Percentiles rank a stretch among this genome's conserved stretches.
phyloP scores from a whole-genome alignment of 2,329 filamentous ascomycete species.

The Ophiostoma ulmi region DNA sequence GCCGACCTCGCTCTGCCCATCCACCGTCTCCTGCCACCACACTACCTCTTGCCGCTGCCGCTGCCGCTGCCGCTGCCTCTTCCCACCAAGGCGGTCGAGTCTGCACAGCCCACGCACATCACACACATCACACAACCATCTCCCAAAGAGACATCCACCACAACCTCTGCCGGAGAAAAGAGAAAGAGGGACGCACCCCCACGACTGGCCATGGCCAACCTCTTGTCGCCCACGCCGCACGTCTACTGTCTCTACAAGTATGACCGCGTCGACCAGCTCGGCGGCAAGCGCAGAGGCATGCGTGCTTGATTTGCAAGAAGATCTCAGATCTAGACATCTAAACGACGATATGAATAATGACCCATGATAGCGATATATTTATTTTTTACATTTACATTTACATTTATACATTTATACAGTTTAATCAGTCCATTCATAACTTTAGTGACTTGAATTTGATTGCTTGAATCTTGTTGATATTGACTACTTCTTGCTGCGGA shows the following conservation, averaged over 20 bases:
- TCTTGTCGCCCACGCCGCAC: conserved; percentile 12
- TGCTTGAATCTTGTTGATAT: too few species aligned
- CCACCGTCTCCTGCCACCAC: conserved; percentile 17
- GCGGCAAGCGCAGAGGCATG: conserved; percentile 19
- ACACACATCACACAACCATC: background rate
- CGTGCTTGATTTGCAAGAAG: background rate
- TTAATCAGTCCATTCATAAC: too few species aligned
- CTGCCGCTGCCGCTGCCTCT: background rate
- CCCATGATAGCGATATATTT: background rate
- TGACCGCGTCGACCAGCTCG: conserved; percentile 27
- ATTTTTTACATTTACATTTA: background rate
- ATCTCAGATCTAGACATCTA: too few species aligned
- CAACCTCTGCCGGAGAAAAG: background rate
- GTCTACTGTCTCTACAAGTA: conserved; percentile 25
- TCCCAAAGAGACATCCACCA: background rate
- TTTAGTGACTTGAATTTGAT: too few species aligned
- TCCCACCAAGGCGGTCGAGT: background rate
- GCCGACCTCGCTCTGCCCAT: conserved; percentile 14
- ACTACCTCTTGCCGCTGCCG: conserved; percentile 7
- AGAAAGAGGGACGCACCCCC: background rate
- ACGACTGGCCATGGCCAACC: background rate
- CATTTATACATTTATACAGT: background rate
- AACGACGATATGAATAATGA: background rate
- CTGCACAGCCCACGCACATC: background rate
- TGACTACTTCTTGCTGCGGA: conserved; percentile 37